Evolutionary conservation across 169 alveolate species (phyloP).

Genomic region (Babesia bovis): DNA sequence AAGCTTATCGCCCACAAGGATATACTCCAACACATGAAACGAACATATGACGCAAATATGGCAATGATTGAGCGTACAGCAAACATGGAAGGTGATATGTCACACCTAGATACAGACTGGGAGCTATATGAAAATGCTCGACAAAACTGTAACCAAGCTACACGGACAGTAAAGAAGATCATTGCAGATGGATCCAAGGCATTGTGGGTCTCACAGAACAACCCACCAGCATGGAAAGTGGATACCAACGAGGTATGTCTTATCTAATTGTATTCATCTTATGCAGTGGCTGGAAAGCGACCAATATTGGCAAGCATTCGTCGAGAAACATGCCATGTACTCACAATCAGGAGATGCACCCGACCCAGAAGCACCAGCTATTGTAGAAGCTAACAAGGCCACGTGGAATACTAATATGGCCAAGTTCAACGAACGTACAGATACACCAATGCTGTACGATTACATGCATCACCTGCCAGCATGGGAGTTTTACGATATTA

Average conservation of each 20-base stretch:
- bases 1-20: constrained; percentile 51
- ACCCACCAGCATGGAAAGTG: constrained; percentile 77
- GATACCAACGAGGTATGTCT: constrained; percentile 75
- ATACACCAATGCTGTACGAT: constrained; percentile 80
- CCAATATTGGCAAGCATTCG: constrained; percentile 87
- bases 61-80: constrained; percentile 38
- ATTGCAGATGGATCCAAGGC: constrained; percentile 83
- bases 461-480: constrained; percentile 81
- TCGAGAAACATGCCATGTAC: constrained; percentile 80
- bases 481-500: constrained; percentile 85
- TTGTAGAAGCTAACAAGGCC: constrained; percentile 64
- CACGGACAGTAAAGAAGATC: constrained; percentile 70
- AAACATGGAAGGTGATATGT: background rate
- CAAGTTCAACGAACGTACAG: constrained; percentile 83
- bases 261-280: background rate
- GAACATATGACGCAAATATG: constrained; percentile 49
- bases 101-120: constrained; percentile 48
- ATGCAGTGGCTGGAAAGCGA: constrained; percentile 85
- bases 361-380: constrained; percentile 75
- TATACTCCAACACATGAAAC: constrained; percentile 56
- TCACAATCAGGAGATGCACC: constrained; percentile 65
- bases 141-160: constrained; percentile 68
- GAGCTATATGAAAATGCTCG: constrained; percentile 53
- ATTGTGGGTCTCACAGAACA: constrained; percentile 81
- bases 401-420: constrained; percentile 75